These are phyloP conservation scores for Medicago truncatula DNA, from an alignment of 306 rosid genomes.

Conservation along the genomic window DNA sequence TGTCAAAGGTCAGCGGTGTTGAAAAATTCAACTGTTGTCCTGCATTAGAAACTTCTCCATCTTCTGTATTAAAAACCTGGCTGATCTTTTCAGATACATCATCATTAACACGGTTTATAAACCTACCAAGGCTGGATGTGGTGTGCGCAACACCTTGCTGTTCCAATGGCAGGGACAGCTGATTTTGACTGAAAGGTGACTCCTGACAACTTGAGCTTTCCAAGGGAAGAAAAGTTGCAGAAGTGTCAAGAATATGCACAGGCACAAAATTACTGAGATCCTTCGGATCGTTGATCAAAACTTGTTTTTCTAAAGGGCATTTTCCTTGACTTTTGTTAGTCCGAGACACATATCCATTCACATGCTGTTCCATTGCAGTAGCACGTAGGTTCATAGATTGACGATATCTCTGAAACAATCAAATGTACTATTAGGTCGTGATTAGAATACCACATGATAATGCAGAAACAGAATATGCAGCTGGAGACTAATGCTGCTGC, in stretches of 20 bases:
- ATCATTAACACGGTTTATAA: not conserved
- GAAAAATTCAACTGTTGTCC: slow-evolving; percentile 7
- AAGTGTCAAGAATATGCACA: slow-evolving; percentile 9
- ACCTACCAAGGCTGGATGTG: not conserved
- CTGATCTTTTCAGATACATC: not conserved
- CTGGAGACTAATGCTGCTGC: not conserved
- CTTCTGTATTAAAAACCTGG: not conserved
- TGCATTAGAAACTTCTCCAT: not conserved
- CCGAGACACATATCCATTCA: not conserved
- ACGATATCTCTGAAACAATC: slow-evolving; percentile 26
- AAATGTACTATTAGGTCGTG: not conserved
- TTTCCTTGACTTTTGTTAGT: not conserved
- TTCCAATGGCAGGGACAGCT: not conserved
- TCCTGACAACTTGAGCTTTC: slow-evolving; percentile 11
- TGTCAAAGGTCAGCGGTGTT: not conserved
- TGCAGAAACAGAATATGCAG: not conserved
- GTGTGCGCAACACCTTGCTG: not conserved
- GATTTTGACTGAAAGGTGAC: not conserved
- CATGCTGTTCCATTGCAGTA: not conserved
- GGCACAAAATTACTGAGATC: not conserved
- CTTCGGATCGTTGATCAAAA: not conserved
- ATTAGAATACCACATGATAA: slow-evolving; percentile 13
- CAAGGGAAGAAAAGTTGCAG: not conserved
- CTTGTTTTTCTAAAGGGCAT: not conserved
- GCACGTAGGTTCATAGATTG: not conserved